These are phyloP conservation scores for Solanum clarkiae DNA, from an alignment of 257 asterid species.

Conservation along the genomic window DNA sequence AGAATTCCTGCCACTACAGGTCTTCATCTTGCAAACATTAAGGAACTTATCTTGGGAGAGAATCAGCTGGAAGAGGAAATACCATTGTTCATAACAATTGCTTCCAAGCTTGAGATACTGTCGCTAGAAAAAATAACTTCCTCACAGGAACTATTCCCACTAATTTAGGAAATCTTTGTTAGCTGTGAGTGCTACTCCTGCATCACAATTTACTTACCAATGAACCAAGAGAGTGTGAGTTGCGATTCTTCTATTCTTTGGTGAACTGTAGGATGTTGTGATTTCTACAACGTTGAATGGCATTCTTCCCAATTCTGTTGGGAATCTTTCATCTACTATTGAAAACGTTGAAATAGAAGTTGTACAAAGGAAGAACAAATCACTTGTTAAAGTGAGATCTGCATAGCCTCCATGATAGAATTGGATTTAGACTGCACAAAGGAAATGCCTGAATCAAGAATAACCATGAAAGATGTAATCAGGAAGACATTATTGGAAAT, in stretches of 20 bases:
- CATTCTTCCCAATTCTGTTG: slow-evolving; percentile 12
- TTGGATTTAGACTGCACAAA: too few relatives aligned
- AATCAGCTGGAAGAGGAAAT: slow-evolving; percentile 13
- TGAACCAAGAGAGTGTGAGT: not conserved
- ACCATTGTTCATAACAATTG: slow-evolving; percentile 14
- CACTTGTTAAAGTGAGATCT: too few relatives aligned
- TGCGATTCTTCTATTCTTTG: slow-evolving; percentile 13
- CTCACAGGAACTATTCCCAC: slow-evolving; percentile 18
- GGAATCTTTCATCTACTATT: slow-evolving; percentile 14
- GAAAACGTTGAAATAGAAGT: not conserved
- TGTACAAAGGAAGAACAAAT: not conserved
- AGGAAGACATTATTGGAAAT: too few relatives aligned
- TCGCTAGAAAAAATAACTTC: not conserved
- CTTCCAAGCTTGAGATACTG: slow-evolving; percentile 11
- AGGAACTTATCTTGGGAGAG: not conserved
- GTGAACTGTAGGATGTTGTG: slow-evolving; percentile 12
- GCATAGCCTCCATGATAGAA: too few relatives aligned
- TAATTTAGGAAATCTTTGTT: slow-evolving; percentile 14
- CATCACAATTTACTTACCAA: slow-evolving; percentile 2
- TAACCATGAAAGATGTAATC: too few relatives aligned
- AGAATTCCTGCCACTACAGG: too few relatives aligned
- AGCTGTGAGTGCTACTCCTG: slow-evolving; percentile 2
- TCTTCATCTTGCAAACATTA: not conserved
- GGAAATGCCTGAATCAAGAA: too few relatives aligned
- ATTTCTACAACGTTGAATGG: slow-evolving; percentile 2